A percentile compares a stretch with the other conserved stretches of the same genome.
Conservation (phyloP, 1,284 basidiomycete species). For the Moesziomyces antarcticus region DNA sequence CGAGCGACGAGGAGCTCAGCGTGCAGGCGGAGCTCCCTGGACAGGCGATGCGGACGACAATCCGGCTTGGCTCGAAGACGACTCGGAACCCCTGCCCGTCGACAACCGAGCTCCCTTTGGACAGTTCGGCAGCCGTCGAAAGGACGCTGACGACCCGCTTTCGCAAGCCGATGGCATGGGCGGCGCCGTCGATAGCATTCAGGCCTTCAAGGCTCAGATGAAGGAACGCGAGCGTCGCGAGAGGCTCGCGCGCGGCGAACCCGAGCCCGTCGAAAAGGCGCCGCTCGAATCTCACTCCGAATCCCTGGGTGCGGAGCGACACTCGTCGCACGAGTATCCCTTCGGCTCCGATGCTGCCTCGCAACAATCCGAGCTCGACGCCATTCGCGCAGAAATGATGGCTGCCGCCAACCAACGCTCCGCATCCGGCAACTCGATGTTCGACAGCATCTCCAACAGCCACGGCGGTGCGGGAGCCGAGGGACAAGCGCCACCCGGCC, state of each 20-base stretch:
- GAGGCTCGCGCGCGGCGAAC: conserved; percentile 35
- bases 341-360: conserved; percentile 23
- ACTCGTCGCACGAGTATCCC: conserved; percentile 24
- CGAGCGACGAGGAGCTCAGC: conserved; percentile 40
- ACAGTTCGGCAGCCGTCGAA: conserved; percentile 67
- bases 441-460: conserved; percentile 54
- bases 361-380: conserved; percentile 31
- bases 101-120: conserved; percentile 49
- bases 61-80: conserved; percentile 92
- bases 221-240: conserved; percentile 80
- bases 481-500: conserved; percentile 39
- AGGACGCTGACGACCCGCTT: conserved; percentile 15
- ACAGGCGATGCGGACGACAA: conserved; percentile 77
- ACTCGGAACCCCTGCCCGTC: conserved; percentile 65
- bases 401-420: conserved; percentile 42
- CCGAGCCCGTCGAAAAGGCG: conserved; percentile 12
- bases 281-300: conserved; percentile 4
- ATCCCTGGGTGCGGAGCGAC: conserved; percentile 20
- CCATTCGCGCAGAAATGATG: conserved; percentile 45
- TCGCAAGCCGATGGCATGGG: conserved; percentile 23
- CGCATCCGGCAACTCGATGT: conserved; percentile 38
- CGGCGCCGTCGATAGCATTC: conserved; percentile 76
- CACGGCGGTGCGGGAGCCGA: conserved; percentile 30
- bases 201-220: conserved; percentile 88
- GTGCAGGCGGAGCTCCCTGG: conserved; percentile 44